phyloP scores from a whole-genome alignment of 495 filamentous ascomycete genomes.

The Aspergillus biplanus region DNA sequence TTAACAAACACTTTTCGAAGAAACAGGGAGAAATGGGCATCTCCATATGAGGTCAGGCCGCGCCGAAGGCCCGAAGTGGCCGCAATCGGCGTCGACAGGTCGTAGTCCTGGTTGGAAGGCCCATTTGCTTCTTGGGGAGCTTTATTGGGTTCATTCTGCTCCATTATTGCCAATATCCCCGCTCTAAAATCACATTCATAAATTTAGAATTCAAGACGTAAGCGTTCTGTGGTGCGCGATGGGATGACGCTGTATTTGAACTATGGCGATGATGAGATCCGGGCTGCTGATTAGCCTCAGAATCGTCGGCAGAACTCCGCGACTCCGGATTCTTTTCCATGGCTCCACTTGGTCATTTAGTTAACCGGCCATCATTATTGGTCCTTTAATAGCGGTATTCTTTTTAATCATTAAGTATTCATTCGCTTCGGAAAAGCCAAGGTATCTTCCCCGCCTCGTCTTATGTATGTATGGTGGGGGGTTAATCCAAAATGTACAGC shows the following conservation, averaged over 20 bases:
- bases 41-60: constrained; percentile 67
- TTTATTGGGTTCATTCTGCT: neutral
- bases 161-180: neutral
- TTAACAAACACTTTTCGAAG: constrained; percentile 74
- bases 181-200: neutral
- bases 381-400: neutral
- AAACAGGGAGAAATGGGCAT: constrained; percentile 71
- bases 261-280: constrained; percentile 4
- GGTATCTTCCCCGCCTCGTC: constrained; percentile 1
- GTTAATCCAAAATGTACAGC: too few relatives aligned
- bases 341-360: neutral
- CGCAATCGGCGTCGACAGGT: constrained; percentile 52
- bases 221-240: neutral
- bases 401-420: neutral
- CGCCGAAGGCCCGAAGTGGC: constrained; percentile 58
- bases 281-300: constrained; percentile 1
- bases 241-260: constrained; percentile 11
- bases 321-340: constrained; percentile 22
- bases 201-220: neutral
- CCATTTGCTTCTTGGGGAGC: neutral
- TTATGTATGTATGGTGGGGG: neutral
- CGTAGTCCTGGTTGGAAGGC: constrained; percentile 48
- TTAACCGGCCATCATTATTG: neutral
- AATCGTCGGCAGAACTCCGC: constrained; percentile 19
- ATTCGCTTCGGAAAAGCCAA: neutral